Evolutionary conservation across 768 basidiomycete species (phyloP).

Genomic region (Tylopilus rubrobrunneus): DNA sequence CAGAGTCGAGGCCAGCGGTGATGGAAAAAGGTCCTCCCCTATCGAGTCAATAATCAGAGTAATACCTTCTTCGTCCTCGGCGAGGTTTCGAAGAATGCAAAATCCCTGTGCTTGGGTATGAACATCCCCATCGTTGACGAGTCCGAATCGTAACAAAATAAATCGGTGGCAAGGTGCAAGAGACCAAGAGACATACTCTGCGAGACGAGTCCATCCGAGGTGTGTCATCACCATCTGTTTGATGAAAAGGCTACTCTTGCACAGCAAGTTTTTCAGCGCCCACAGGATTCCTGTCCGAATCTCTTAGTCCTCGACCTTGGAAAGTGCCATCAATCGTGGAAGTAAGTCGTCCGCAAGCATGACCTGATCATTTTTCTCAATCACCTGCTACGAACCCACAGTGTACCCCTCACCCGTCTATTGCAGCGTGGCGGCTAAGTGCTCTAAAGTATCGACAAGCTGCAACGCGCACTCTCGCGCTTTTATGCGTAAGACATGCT

Average conservation of each 20-base stretch:
- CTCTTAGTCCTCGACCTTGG: constrained; percentile 48
- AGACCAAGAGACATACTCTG: constrained; percentile 40
- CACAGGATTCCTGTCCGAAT: constrained; percentile 74
- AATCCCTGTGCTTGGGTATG: constrained; percentile 70
- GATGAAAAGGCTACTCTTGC: constrained; percentile 53
- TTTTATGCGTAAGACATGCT: constrained; percentile 52
- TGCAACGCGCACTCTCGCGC: constrained; percentile 79
- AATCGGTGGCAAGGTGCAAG: background rate
- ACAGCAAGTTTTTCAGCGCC: constrained; percentile 82
- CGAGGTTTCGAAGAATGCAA: constrained; percentile 62
- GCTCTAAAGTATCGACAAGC: constrained; percentile 85
- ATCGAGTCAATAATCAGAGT: constrained; percentile 56
- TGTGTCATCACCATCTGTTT: constrained; percentile 66
- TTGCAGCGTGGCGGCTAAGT: constrained; percentile 72
- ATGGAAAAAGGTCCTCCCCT: constrained; percentile 41
- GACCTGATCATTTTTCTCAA: constrained; percentile 35
- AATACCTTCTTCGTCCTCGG: constrained; percentile 63
- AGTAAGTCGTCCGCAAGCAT: constrained; percentile 69
- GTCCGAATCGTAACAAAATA: constrained; percentile 31
- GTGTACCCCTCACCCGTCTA: constrained; percentile 53
- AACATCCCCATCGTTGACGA: constrained; percentile 49
- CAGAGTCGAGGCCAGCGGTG: constrained; percentile 45
- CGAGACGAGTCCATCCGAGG: constrained; percentile 62
- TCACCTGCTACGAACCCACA: background rate
- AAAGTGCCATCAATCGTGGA: constrained; percentile 56